These are phyloP conservation scores for Brassica cretica DNA, from an alignment of 345 rosid species.

Conservation along the genomic window DNA sequence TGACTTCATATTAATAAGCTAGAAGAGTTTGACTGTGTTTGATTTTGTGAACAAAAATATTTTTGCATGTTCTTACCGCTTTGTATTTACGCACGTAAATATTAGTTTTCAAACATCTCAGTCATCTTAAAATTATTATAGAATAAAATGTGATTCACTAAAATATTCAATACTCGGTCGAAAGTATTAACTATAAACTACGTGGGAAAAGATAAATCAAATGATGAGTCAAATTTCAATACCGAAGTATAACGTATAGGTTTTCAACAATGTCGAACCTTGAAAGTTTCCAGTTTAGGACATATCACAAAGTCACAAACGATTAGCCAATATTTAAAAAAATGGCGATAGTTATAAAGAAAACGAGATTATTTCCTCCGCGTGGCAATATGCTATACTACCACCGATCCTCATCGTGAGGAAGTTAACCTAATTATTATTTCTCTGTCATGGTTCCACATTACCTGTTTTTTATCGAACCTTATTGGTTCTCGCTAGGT, in stretches of 20 bases:
- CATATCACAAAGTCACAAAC: background rate
- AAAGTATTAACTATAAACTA: background rate
- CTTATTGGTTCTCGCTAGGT: background rate
- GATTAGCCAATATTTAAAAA: background rate
- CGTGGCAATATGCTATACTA: conserved; percentile 22
- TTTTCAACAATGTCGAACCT: background rate
- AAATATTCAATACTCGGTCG: background rate
- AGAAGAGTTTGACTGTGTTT: background rate
- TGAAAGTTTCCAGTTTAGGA: background rate
- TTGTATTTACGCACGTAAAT: background rate
- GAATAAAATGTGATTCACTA: background rate
- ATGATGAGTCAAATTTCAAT: background rate
- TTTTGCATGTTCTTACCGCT: background rate
- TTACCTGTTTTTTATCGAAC: conserved; percentile 12
- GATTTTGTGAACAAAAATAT: background rate
- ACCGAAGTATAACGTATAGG: background rate
- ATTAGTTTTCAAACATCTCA: background rate
- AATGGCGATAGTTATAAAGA: background rate
- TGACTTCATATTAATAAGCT: background rate
- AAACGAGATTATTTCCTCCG: conserved; percentile 23
- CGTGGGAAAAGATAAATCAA: background rate
- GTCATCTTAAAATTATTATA: background rate
- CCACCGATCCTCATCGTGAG: conserved; percentile 35
- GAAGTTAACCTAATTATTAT: conserved; percentile 13
- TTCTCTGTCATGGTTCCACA: conserved; percentile 23